Evolutionary conservation across 2,329 filamentous ascomycete genomes (phyloP), one percentile per base, ranked within the genome.

Genomic region (Xylariaceae sp.): DNA sequence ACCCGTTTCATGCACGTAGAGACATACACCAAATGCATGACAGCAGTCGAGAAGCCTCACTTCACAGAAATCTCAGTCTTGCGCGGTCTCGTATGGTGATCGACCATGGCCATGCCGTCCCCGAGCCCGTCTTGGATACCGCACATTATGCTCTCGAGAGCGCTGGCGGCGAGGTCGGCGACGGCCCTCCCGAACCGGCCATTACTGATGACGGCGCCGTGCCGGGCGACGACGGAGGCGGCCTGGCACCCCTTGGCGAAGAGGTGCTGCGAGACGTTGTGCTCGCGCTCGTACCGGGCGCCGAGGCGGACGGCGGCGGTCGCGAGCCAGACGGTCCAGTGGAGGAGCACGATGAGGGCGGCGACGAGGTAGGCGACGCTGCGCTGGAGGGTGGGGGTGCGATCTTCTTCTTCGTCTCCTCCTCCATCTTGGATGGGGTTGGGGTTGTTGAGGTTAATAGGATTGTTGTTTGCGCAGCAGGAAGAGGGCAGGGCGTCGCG

Each of bases 51-150:
- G 21, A 15, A 13, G 4, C 15, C 9, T 18, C 27, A 26, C n/a
- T 19, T 31, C 9, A 17, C 16, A 15, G 14, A 9, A 7, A 34
- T 3, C 12, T 34, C 19, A 40, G 4, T n/a, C 18, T 24, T 12
- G 11, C 19, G 41, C 29, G 37, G 39, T 41, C 43, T 51, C 43
- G 44, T n/a, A n/a, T n/a, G n/a, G n/a, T n/a, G 46, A 28, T 56
- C 48, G 21, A 56, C 49, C 38, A 52, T 44, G 17, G 40, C 40
- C 26, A 59, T 31, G 11, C 57, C 58, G 9, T 59, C 59, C 13
- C 65, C 62, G 69, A 73, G 64, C 5, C 83, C 81, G 50, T 86
- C 79, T 50, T 78, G 77, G 29, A 87, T 65, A 0, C 83, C 84
- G 11, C 78, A 80, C 2, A 77, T 71, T 35, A 87, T 63, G 14